Evolutionary conservation across 805 yeast genomes (phyloP).

Genomic region (Hanseniaspora occidentalis): DNA sequence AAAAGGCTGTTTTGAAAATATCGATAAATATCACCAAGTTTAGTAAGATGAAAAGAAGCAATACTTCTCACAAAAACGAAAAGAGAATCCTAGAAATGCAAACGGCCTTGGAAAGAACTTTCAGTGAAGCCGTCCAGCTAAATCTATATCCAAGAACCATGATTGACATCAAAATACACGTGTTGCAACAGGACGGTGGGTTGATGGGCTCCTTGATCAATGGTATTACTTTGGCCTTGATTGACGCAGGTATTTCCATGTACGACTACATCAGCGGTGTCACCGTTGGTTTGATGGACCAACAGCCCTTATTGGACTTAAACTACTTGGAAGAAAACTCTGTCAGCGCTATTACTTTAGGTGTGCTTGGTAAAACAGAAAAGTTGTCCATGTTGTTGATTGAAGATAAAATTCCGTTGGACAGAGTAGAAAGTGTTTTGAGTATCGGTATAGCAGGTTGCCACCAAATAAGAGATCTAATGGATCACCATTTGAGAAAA

Average conservation of each 20-base stretch:
- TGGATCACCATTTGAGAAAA: conserved; percentile 74
- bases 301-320: conserved; percentile 70
- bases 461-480: conserved; percentile 64
- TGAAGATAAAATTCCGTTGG: conserved; percentile 80
- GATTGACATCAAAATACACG: conserved; percentile 63
- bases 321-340: conserved; percentile 76
- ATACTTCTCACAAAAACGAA: conserved; percentile 50
- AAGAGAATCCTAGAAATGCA: conserved; percentile 56
- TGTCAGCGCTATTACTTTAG: conserved; percentile 69
- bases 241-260: conserved; percentile 93
- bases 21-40: conserved; percentile 68
- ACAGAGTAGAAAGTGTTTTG: conserved; percentile 59
- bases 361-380: conserved; percentile 71
- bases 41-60: conserved; percentile 64
- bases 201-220: conserved; percentile 67
- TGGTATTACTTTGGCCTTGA: conserved; percentile 76
- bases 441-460: conserved; percentile 82
- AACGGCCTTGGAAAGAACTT: conserved; percentile 54
- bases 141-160: conserved; percentile 73
- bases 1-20: conserved; percentile 48
- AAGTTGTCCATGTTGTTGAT: conserved; percentile 63
- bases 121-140: conserved; percentile 59
- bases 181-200: conserved; percentile 86
- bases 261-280: conserved; percentile 79
- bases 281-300: conserved; percentile 67